These are phyloP conservation scores for Globisporangium alternatum DNA, from an alignment of 352 stramenopile species.

Conservation along the genomic window DNA sequence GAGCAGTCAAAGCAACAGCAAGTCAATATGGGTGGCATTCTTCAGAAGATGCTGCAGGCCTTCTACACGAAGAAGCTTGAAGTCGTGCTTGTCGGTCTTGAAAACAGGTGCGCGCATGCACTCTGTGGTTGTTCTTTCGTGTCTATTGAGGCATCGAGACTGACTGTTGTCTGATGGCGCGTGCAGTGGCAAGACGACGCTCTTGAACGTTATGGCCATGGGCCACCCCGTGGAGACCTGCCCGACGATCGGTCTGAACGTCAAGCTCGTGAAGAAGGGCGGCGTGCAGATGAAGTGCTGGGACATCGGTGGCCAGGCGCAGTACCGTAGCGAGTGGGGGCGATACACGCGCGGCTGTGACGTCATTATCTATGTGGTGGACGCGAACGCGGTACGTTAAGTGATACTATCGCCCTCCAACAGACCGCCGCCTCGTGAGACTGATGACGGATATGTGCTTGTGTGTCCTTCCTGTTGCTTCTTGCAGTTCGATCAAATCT, in stretches of 20 bases:
- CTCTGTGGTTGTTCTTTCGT: neutral
- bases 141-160: too few relatives aligned
- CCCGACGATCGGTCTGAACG: conserved; percentile 97
- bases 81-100: conserved; percentile 96
- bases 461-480: neutral
- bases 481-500: conserved; percentile 90
- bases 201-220: conserved; percentile 96
- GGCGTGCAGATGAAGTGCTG: conserved; percentile 98
- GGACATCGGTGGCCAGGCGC: conserved; percentile 97
- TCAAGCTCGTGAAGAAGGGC: conserved; percentile 96
- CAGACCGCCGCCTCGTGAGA: neutral
- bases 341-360: conserved; percentile 96
- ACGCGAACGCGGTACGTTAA: conserved; percentile 90
- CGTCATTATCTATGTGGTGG: conserved; percentile 99
- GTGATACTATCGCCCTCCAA: neutral
- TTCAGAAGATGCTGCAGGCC: conserved; percentile 93
- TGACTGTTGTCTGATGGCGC: neutral
- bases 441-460: conserved; percentile 1
- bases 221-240: conserved; percentile 95
- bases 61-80: conserved; percentile 98
- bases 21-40: conserved; percentile 87
- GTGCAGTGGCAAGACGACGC: conserved; percentile 93
- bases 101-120: conserved; percentile 83
- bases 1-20: neutral
- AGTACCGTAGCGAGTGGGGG: conserved; percentile 94